A percentile compares a stretch with the other conserved stretches of the same genome.
These are phyloP conservation scores for Macadamia integrifolia DNA, from an alignment of 164 flowering plant species.

Conservation along the genomic window DNA sequence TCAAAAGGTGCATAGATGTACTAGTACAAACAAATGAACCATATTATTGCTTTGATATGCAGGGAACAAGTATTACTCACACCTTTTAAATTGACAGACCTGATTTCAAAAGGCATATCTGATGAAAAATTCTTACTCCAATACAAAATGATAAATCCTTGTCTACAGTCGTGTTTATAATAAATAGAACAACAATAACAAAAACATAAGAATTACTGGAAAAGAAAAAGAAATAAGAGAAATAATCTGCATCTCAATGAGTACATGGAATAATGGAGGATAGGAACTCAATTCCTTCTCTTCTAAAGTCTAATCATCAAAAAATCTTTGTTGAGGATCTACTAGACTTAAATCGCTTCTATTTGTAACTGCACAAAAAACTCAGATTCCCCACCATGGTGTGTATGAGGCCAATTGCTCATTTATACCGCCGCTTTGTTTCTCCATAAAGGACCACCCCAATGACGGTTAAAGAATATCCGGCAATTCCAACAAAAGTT, in stretches of 20 bases:
- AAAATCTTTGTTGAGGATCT: background rate
- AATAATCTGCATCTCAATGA: background rate
- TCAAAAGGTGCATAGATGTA: too few species aligned
- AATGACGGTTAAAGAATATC: conserved; percentile 71
- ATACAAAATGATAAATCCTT: too few species aligned
- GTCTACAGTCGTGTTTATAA: too few species aligned
- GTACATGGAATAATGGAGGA: background rate
- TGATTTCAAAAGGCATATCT: too few species aligned
- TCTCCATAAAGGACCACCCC: conserved; percentile 93
- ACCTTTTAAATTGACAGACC: too few species aligned
- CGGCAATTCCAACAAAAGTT: conserved; percentile 74
- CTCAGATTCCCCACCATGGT: background rate
- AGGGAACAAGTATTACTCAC: too few species aligned
- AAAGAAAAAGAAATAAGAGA: too few species aligned
- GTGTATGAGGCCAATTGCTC: conserved; percentile 4
- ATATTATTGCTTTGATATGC: too few species aligned
- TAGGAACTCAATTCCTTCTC: background rate
- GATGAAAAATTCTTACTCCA: too few species aligned
- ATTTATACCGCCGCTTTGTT: conserved; percentile 69
- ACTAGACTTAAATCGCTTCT: background rate
- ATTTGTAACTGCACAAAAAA: conserved; percentile 1
- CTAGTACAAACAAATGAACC: too few species aligned
- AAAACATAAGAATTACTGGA: too few species aligned
- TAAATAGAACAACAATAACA: too few species aligned
- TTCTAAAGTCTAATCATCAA: background rate